These are phyloP conservation scores for Adiantum capillusveneris DNA, from an alignment of 75 land plant species.

Conservation along the genomic window DNA sequence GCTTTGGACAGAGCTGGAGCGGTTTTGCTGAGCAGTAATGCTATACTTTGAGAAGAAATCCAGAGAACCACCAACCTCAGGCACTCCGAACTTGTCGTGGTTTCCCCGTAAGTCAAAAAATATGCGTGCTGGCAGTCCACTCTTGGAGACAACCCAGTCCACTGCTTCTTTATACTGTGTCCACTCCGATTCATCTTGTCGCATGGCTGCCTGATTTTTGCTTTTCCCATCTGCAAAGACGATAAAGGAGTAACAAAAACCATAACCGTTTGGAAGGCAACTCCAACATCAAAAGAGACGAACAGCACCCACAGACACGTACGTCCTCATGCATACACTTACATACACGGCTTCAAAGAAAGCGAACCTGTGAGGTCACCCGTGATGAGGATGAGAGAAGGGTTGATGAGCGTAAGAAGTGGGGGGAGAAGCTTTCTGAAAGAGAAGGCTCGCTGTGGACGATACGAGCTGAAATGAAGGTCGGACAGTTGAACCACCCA, in stretches of 20 bases:
- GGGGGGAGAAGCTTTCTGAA: conserved; percentile 41
- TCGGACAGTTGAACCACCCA: conserved; percentile 98
- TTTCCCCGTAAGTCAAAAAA: conserved; percentile 57
- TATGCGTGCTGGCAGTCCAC: conserved; percentile 29
- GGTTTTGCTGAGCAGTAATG: conserved; percentile 35
- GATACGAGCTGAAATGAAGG: conserved; percentile 79
- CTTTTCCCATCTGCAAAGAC: conserved; percentile 56
- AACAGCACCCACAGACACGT: too few relatives aligned
- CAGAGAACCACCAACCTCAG: conserved; percentile 23
- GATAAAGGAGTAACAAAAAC: too few relatives aligned
- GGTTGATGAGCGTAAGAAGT: conserved; percentile 60
- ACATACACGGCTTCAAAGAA: too few relatives aligned
- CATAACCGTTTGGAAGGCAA: too few relatives aligned
- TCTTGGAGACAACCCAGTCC: conserved; percentile 21
- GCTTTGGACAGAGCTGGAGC: conserved; percentile 36
- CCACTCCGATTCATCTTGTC: conserved; percentile 60
- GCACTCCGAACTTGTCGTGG: conserved; percentile 64
- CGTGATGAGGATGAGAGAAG: conserved; percentile 86
- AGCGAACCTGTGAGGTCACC: conserved; percentile 99
- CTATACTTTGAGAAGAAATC: conserved; percentile 52
- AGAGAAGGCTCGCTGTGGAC: conserved; percentile 62
- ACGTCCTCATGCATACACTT: too few relatives aligned
- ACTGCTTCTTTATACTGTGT: conserved; percentile 34
- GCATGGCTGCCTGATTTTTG: conserved; percentile 29
- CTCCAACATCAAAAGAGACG: too few relatives aligned